Conservation (phyloP, 331 rosid species). For the Pyracantha coccinea region DNA sequence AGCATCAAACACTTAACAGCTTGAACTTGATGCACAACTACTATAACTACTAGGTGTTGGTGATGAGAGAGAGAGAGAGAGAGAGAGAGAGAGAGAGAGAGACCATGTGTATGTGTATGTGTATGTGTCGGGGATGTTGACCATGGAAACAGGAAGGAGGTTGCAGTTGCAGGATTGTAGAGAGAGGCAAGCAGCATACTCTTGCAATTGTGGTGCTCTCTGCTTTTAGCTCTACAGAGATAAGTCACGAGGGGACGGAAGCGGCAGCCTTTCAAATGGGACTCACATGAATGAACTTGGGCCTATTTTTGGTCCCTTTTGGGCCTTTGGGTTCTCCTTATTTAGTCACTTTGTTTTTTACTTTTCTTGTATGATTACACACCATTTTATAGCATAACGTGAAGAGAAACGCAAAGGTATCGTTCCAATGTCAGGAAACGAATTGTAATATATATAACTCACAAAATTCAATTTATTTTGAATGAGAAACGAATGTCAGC, state of each 20-base stretch:
- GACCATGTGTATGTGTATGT: not conserved
- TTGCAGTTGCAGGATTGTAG: conserved; percentile 15
- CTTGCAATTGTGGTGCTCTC: not conserved
- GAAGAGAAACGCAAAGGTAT: not conserved
- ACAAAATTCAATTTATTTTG: not conserved
- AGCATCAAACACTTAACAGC: not conserved
- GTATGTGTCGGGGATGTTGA: conserved; percentile 2
- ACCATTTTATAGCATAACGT: not conserved
- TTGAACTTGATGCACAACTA: not conserved
- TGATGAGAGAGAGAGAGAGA: not conserved
- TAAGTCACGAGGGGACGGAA: conserved; percentile 5
- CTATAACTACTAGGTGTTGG: not conserved
- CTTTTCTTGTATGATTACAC: not conserved
- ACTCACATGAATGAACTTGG: not conserved
- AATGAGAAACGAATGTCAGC: not conserved
- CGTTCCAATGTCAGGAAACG: not conserved
- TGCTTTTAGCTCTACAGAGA: not conserved
- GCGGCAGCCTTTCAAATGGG: not conserved
- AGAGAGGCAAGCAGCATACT: conserved; percentile 25
- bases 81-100: no score
- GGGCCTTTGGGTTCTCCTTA: not conserved
- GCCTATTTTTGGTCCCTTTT: not conserved
- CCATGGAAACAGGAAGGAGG: conserved; percentile 28
- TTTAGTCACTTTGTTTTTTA: no score
- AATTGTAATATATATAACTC: not conserved